Base-by-base conservation (phyloP, 2,329 filamentous ascomycete species). In the Chalaropsis ovoidea region DNA sequence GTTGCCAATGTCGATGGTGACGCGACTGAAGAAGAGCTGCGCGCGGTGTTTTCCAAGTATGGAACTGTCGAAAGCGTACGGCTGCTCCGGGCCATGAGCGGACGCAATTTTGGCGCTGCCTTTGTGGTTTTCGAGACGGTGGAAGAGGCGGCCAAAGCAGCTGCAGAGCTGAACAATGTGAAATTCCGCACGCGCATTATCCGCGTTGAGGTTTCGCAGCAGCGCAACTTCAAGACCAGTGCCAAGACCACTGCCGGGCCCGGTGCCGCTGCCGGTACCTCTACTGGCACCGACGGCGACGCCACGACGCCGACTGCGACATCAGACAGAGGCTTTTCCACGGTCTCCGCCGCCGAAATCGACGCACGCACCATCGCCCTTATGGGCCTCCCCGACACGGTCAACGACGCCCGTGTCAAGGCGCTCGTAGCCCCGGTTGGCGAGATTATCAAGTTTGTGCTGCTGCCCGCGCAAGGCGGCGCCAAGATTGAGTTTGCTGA, bases 331-430 rank as follows among this genome's bases (percentile, higher is more conserved):
- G 54, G 54, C 27, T 19, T 39, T 8, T n/a, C 27, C 22, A 43
- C 24, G 64, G 73, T 0, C 74, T 77, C 24, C 68, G 70, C 27
- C 68, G 65, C 27, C 67, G 65, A 52, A 39, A 81, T 83, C 22
- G 75, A 79, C 39, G 83, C 86, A 62, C 86, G 90, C 63, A 94
- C 89, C 0, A 81, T 97, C 62, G 87, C 87, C 10, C 78, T 99
- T 35, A 83, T 96, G 76, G 88, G 92, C 68, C 79, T 99, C 0
- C 90, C 94, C 0, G 94, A 97, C 72, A 97, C 92, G 0, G 84
- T 97, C 71, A 96, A 95, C 69, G 90, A 95, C 71, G 85, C 88
- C 1, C 89, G 92, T 39, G 84, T 99, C 65, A 84, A 84, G 56
- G 81, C 85, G 0, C 77, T 95, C 2, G 85, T 88, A 8, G 87